Evolutionary conservation across 805 yeast species (phyloP).

Genomic region (Lachancea mirantina): DNA sequence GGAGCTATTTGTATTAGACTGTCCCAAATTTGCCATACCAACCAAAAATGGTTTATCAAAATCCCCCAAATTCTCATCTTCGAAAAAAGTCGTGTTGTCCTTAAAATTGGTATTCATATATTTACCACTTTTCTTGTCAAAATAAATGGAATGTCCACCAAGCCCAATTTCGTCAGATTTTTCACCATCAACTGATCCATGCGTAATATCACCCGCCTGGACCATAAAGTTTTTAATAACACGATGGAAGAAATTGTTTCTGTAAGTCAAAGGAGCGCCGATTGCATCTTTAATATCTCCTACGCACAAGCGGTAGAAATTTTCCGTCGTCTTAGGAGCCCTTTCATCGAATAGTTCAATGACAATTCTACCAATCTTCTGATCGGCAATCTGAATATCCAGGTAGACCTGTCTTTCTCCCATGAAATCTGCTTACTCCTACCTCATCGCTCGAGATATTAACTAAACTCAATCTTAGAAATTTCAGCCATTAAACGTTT

Average conservation of each 20-base stretch:
- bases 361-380: slow-evolving; percentile 52
- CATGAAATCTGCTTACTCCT: too few relatives aligned
- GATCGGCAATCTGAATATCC: slow-evolving; percentile 44
- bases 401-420: slow-evolving; percentile 37
- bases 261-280: slow-evolving; percentile 31
- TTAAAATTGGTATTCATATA: too few relatives aligned
- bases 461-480: too few relatives aligned
- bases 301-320: slow-evolving; percentile 43
- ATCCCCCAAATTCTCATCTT: slow-evolving; percentile 49
- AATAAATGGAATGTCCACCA: slow-evolving; percentile 43
- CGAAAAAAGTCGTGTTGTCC: too few relatives aligned
- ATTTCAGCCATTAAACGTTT: too few relatives aligned
- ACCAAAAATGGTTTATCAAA: slow-evolving; percentile 40
- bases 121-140: too few relatives aligned
- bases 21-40: slow-evolving; percentile 60
- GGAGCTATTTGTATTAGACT: slow-evolving; percentile 44
- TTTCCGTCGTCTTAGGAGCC: slow-evolving; percentile 53
- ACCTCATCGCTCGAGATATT: too few relatives aligned
- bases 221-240: slow-evolving; percentile 62
- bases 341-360: slow-evolving; percentile 39
- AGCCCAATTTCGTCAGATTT: slow-evolving; percentile 30
- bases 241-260: slow-evolving; percentile 49
- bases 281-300: slow-evolving; percentile 29
- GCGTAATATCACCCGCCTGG: slow-evolving; percentile 56
- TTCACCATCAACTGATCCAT: slow-evolving; percentile 30